Evolutionary conservation across 2,329 filamentous ascomycete species (phyloP).

Genomic region (Scolecobasidium constrictum): DNA sequence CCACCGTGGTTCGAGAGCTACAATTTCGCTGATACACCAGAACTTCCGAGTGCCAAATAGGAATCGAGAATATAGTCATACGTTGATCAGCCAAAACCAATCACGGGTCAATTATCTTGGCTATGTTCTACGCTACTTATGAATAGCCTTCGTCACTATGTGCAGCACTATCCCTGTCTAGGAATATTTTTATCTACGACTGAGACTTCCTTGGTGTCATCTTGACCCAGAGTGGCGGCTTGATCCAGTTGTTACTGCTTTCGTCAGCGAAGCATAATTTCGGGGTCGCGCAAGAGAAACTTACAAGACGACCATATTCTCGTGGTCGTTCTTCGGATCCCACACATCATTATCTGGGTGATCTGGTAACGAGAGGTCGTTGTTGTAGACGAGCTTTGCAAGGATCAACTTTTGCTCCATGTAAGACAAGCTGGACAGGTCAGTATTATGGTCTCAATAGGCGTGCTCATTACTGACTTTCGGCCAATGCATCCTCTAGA

Average conservation of each 20-base stretch:
- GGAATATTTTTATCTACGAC: too few relatives aligned
- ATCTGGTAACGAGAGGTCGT: constrained; percentile 3
- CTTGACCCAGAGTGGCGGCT: constrained; percentile 20
- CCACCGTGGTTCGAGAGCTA: not conserved
- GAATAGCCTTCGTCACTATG: too few relatives aligned
- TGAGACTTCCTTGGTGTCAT: constrained; percentile 13
- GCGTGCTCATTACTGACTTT: constrained; percentile 10
- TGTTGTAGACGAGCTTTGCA: constrained; percentile 6
- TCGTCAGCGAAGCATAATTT: not conserved
- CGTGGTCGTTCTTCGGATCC: constrained; percentile 9
- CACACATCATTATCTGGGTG: constrained; percentile 8
- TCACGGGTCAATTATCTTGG: too few relatives aligned
- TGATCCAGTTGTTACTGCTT: constrained; percentile 13
- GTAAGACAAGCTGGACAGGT: constrained; percentile 10
- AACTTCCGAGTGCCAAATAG: constrained; percentile 1
- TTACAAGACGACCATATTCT: constrained; percentile 9
- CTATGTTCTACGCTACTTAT: too few relatives aligned
- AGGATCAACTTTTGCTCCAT: constrained; percentile 8
- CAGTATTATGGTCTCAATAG: too few relatives aligned
- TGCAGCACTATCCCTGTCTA: too few relatives aligned
- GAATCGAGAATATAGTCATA: too few relatives aligned
- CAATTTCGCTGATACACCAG: constrained; percentile 7
- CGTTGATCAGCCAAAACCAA: too few relatives aligned
- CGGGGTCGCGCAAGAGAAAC: not conserved
- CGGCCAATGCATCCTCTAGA: constrained; percentile 22